Evolutionary conservation across 2,329 filamentous ascomycete genomes (phyloP), one percentile per base, ranked within the genome.

Genomic region (Neocatenulostroma microsporum): DNA sequence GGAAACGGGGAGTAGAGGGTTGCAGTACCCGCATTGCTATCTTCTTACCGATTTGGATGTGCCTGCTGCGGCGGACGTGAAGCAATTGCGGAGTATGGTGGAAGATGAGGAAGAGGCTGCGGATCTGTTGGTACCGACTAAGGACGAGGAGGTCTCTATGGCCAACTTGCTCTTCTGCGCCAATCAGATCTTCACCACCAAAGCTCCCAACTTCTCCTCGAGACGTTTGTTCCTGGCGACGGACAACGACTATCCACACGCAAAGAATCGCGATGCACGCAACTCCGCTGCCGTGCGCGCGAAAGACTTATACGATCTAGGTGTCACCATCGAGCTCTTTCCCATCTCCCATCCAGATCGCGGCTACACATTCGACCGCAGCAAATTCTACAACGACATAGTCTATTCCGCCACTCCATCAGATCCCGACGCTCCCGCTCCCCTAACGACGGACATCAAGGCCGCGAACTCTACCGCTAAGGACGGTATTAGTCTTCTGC

Each of bases 181-280:
- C 24, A 96, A 96, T 48, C 87, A 95, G 55, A 84, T 96, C 34
- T 95, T 98, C 57, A 94, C 88, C 1, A 94, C 85, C 3, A 94
- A 84, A 58, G 88, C 91, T 0, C 80, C 91, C 14, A 96, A 95
- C 55, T 96, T 96, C 59, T 82, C 85, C 3, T 96, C 89, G 5
- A 73, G 89, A 42, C 77, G 91, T 21, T 66, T 98, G n/a, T 98
- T 98, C 62, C 78, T 98, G 45, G 85, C 98, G 38, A 96, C 91
- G 0, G 87, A 96, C 60, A 85, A 94, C 46, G 91, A 96, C 57
- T 74, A 87, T 46, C 91, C 91, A 3, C 84, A 93, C 56, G 66
- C 68, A 1, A 69, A 74, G 13, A 80, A 84, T 56, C 91, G 88
- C 61, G 69, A 73, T 6, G 69, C 81, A 20, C 79, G 81, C 35